These are phyloP conservation scores for Suillus paluster DNA, from an alignment of 768 basidiomycete genomes.

Conservation along the genomic window DNA sequence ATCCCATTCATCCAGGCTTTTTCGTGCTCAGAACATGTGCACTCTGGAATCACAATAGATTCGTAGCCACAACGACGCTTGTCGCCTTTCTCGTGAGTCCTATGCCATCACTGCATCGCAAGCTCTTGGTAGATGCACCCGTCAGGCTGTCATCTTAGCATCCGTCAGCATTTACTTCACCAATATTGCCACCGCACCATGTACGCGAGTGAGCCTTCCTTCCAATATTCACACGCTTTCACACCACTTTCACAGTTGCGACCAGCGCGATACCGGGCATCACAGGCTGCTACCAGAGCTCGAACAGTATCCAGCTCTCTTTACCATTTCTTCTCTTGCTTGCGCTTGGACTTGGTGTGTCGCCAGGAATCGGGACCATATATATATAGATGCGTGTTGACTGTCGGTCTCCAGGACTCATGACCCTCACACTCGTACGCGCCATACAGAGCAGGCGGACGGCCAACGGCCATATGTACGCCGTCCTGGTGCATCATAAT, in stretches of 20 bases:
- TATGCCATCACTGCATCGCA: not conserved
- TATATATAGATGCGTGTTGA: not conserved
- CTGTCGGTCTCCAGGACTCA: not conserved
- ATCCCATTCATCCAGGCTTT: not conserved
- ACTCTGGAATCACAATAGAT: slow-evolving; percentile 2
- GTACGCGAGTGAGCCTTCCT: not conserved
- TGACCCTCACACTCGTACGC: not conserved
- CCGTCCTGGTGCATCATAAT: not conserved
- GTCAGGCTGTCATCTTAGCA: not conserved
- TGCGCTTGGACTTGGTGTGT: not conserved
- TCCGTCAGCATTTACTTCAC: not conserved
- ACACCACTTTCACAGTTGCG: not conserved
- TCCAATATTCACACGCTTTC: not conserved
- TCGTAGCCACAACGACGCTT: not conserved
- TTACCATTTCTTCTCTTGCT: not conserved
- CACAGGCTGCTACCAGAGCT: not conserved
- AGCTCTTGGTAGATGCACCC: not conserved
- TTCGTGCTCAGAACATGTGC: slow-evolving; percentile 1
- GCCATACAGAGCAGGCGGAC: slow-evolving; percentile 4
- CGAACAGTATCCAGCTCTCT: not conserved
- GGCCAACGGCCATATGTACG: not conserved
- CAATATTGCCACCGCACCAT: slow-evolving; percentile 3
- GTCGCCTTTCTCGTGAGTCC: not conserved
- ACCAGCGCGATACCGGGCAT: not conserved
- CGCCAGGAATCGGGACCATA: not conserved